Conservation (phyloP, 257 asterid species). For the Parsonsia alboflavescens region DNA sequence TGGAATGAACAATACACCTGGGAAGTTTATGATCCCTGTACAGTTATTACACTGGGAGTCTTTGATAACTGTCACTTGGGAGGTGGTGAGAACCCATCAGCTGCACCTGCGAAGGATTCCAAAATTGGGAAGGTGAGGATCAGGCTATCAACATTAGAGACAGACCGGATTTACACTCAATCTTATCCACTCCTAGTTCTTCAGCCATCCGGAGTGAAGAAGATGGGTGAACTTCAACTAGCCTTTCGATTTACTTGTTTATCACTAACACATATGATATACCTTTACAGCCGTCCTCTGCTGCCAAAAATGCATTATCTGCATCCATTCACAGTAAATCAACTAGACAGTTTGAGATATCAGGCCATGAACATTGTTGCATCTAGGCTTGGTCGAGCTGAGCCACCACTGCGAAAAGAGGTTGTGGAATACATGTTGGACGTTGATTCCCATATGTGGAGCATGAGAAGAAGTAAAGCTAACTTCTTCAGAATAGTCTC, state of each 20-base stretch:
- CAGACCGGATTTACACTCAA: constrained; percentile 50
- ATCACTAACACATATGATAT: constrained; percentile 40
- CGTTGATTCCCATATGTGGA: constrained; percentile 69
- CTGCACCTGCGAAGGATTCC: constrained; percentile 31
- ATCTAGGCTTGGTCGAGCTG: constrained; percentile 53
- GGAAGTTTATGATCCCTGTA: constrained; percentile 70
- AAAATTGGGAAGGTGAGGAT: constrained; percentile 61
- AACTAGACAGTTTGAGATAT: constrained; percentile 48
- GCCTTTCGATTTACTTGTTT: constrained; percentile 58
- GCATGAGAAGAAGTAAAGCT: constrained; percentile 81
- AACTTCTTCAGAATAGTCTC: constrained; percentile 52
- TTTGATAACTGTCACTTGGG: constrained; percentile 56
- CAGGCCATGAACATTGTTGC: constrained; percentile 62
- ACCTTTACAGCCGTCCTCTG: constrained; percentile 48
- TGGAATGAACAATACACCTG: constrained; percentile 79
- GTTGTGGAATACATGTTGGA: constrained; percentile 79
- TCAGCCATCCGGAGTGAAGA: constrained; percentile 52
- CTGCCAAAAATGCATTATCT: constrained; percentile 69
- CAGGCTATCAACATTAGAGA: constrained; percentile 56
- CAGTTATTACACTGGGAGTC: constrained; percentile 56
- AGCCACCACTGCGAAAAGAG: constrained; percentile 63
- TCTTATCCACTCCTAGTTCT: constrained; percentile 61
- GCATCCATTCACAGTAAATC: constrained; percentile 54
- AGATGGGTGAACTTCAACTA: constrained; percentile 62
- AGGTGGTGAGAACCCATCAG: constrained; percentile 25